Evolutionary conservation across 805 yeast species (phyloP).

Genomic region (Torulaspora gathmanii): DNA sequence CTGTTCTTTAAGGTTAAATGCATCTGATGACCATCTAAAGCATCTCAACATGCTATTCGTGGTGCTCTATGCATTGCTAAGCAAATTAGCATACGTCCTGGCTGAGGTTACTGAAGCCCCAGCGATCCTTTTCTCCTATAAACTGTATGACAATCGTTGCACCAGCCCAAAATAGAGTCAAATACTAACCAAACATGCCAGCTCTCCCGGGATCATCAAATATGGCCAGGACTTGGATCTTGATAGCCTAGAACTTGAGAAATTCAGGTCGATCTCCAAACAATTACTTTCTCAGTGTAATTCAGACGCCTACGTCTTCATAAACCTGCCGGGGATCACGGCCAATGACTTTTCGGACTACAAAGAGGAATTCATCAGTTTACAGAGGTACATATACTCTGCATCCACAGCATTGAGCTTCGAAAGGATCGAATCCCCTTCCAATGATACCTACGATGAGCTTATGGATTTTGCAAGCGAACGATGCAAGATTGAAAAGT

Average conservation of each 20-base stretch:
- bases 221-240: conserved; percentile 21
- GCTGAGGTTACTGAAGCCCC: conserved; percentile 17
- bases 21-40: not conserved
- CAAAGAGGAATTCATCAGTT: conserved; percentile 41
- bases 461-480: conserved; percentile 19
- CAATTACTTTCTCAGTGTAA: conserved; percentile 41
- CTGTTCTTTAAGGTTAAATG: too few relatives aligned
- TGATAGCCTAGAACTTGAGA: conserved; percentile 21
- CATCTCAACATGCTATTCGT: not conserved
- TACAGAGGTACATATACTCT: conserved; percentile 48
- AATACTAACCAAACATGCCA: conserved; percentile 5
- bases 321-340: conserved; percentile 50
- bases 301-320: conserved; percentile 53
- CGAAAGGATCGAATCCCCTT: conserved; percentile 43
- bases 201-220: conserved; percentile 24
- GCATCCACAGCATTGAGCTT: conserved; percentile 60
- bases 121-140: conserved; percentile 20
- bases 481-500: conserved; percentile 26
- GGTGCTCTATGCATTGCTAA: not conserved
- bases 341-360: conserved; percentile 44
- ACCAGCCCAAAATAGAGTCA: not conserved
- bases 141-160: conserved; percentile 10
- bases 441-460: conserved; percentile 18
- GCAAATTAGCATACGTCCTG: not conserved
- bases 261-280: conserved; percentile 31